These are phyloP conservation scores for Irineochytrium annulatum DNA, from an alignment of 192 early-diverging fungal genomes.

Conservation along the genomic window DNA sequence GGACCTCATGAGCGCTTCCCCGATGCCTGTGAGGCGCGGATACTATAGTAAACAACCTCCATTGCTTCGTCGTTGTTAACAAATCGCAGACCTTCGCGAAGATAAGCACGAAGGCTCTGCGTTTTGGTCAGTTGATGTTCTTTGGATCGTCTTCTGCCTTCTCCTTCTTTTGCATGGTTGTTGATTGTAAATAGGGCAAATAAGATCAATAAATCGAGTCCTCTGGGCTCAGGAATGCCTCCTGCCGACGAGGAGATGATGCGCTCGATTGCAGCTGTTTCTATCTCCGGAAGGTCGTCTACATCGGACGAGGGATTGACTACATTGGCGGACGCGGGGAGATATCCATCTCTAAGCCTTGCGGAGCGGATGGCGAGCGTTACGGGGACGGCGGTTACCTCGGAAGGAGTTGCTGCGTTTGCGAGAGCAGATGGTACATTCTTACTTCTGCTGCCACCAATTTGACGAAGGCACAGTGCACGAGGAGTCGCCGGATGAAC, in stretches of 20 bases:
- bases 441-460: slow-evolving; percentile 4
- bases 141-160: no score
- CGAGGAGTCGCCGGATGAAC: slow-evolving; percentile 31
- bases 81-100: no score
- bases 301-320: background rate
- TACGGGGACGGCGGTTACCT: slow-evolving; percentile 47
- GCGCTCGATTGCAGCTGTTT: background rate
- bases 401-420: slow-evolving; percentile 42
- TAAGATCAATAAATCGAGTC: slow-evolving; percentile 1
- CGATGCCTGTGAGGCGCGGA: background rate
- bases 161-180: no score
- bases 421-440: slow-evolving; percentile 25
- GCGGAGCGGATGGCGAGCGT: slow-evolving; percentile 52
- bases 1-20: background rate
- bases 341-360: slow-evolving; percentile 36
- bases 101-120: background rate
- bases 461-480: background rate
- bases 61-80: no score
- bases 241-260: background rate
- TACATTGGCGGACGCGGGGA: slow-evolving; percentile 11
- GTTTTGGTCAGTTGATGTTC: no score
- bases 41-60: no score
- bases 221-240: background rate
- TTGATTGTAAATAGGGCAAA: no score
- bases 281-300: background rate